phyloP scores from a whole-genome alignment of 179 eudicot genomes.

The Silene coronaria region DNA sequence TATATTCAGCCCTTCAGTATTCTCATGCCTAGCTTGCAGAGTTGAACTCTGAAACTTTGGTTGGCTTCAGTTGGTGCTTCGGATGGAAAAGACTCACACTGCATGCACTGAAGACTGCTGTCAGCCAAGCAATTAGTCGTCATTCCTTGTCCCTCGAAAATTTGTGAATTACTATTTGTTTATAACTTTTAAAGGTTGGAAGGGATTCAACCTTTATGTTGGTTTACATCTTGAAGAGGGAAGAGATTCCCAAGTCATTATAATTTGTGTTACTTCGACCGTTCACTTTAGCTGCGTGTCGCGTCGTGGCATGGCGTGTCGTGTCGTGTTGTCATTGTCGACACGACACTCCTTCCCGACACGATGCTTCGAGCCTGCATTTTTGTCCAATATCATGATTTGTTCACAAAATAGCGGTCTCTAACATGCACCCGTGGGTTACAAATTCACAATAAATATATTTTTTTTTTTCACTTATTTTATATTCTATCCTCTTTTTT shows the following conservation, averaged over 20 bases:
- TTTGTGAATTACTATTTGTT: constrained; percentile 8
- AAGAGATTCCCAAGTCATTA: constrained; percentile 19
- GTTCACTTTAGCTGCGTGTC: neutral
- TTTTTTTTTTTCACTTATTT: neutral
- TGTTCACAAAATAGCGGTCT: neutral
- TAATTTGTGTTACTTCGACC: constrained; percentile 10
- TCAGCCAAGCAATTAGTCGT: neutral
- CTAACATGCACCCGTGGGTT: neutral
- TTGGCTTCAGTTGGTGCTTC: constrained; percentile 20
- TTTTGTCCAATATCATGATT: neutral
- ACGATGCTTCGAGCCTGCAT: neutral
- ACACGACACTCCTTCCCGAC: neutral
- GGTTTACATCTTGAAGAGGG: constrained; percentile 14
- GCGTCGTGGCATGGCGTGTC: too few species aligned
- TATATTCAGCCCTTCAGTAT: neutral
- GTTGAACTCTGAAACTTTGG: constrained; percentile 13
- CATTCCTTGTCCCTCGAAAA: constrained; percentile 15
- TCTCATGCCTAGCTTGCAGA: constrained; percentile 12
- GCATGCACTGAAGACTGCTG: constrained; percentile 13
- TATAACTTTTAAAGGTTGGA: constrained; percentile 16
- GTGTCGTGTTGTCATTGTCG: neutral
- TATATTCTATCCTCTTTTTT: too few species aligned
- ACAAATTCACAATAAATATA: neutral
- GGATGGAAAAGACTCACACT: constrained; percentile 10
- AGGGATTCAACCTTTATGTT: constrained; percentile 17